Percentiles rank a stretch among this genome's conserved stretches.
Conservation (phyloP, 2,329 filamentous ascomycete species). For the Tolypocladium nubicola region DNA sequence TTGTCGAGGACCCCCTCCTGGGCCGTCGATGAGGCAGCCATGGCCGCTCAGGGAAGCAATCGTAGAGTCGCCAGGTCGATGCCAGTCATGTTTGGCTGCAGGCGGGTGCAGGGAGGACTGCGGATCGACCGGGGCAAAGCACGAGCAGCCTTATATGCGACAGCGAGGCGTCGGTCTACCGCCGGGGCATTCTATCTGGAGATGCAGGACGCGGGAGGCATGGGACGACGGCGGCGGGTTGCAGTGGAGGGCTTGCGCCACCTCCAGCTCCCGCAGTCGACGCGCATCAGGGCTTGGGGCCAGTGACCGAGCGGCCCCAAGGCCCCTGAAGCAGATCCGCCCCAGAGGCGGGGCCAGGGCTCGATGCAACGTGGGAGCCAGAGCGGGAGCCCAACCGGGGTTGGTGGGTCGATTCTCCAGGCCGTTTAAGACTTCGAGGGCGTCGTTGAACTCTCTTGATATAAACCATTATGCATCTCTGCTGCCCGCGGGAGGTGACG, state of each 20-base stretch:
- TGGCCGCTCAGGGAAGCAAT: neutral
- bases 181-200: neutral
- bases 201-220: neutral
- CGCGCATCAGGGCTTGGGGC: neutral
- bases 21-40: constrained; percentile 11
- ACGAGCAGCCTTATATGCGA: neutral
- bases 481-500: no score
- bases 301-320: neutral
- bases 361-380: constrained; percentile 5
- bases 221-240: neutral
- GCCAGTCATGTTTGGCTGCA: neutral
- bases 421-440: no score
- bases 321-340: neutral
- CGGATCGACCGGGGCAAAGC: no score
- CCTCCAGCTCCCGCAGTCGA: neutral
- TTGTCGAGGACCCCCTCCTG: constrained; percentile 17
- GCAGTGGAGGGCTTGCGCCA: neutral
- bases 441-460: no score
- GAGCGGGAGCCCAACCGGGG: neutral
- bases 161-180: neutral
- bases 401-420: no score
- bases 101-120: neutral
- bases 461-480: no score
- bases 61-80: neutral
- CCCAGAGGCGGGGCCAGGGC: neutral